A percentile compares a stretch with the other conserved stretches of the same genome.
Conservation (phyloP, 1,139 yeast genomes). For the Candida pseudoviswanathii region DNA sequence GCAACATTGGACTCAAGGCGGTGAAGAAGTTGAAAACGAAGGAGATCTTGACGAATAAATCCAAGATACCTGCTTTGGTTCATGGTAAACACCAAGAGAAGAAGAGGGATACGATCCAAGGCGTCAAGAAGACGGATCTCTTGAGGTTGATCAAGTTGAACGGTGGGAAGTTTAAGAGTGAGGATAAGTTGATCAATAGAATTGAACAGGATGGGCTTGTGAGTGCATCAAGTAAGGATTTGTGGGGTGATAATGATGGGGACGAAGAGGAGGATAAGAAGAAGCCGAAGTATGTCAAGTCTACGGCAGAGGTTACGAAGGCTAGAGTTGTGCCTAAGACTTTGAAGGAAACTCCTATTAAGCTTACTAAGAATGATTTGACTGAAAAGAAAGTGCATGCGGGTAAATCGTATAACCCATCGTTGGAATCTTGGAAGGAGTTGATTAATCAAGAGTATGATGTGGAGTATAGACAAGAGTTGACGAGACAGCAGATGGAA, state of each 20-base stretch:
- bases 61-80: slow-evolving; percentile 72
- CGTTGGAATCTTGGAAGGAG: slow-evolving; percentile 78
- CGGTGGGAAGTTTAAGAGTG: slow-evolving; percentile 75
- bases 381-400: slow-evolving; percentile 49
- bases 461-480: slow-evolving; percentile 68
- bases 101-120: slow-evolving; percentile 49
- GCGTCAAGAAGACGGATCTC: slow-evolving; percentile 69
- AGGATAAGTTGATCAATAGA: slow-evolving; percentile 51
- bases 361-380: slow-evolving; percentile 41
- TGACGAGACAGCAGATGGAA: slow-evolving; percentile 59
- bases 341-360: slow-evolving; percentile 54
- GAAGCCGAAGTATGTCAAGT: slow-evolving; percentile 43
- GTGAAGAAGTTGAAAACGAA: slow-evolving; percentile 62
- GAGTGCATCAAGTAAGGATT: slow-evolving; percentile 54
- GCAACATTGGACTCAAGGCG: slow-evolving; percentile 18
- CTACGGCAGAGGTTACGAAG: slow-evolving; percentile 49
- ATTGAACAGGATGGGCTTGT: slow-evolving; percentile 65
- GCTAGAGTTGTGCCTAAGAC: slow-evolving; percentile 62
- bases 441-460: slow-evolving; percentile 68
- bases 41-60: slow-evolving; percentile 75
- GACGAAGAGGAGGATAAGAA: slow-evolving; percentile 12
- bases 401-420: slow-evolving; percentile 94
- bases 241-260: slow-evolving; percentile 54
- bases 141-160: slow-evolving; percentile 74
- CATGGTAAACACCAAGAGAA: slow-evolving; percentile 40